Conservation (phyloP, 2,329 filamentous ascomycete species). For the Alternaria arborescens region DNA sequence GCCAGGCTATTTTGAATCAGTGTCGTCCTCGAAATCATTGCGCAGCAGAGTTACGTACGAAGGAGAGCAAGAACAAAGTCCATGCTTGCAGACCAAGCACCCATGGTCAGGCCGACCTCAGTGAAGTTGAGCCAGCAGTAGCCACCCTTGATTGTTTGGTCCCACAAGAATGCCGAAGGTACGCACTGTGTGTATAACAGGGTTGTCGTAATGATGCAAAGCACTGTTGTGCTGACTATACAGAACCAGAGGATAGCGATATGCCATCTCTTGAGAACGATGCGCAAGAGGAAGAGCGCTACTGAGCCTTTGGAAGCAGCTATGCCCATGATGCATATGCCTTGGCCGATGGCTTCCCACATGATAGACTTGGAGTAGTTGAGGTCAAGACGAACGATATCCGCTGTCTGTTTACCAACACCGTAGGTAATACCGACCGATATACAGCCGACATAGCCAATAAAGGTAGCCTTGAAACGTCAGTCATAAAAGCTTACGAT, state of each 20-base stretch:
- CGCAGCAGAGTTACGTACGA: constrained; percentile 16
- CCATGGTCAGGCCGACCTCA: constrained; percentile 39
- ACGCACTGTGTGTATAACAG: constrained; percentile 41
- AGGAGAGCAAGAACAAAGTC: constrained; percentile 49
- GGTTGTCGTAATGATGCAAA: constrained; percentile 38
- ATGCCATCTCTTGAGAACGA: constrained; percentile 42
- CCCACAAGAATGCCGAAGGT: constrained; percentile 39
- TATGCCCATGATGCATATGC: constrained; percentile 44
- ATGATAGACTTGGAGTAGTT: constrained; percentile 43
- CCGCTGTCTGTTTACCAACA: constrained; percentile 38
- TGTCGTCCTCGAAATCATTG: background rate
- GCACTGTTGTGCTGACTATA: constrained; percentile 35
- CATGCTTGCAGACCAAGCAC: constrained; percentile 45
- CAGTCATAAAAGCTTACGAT: background rate
- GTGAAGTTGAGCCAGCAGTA: constrained; percentile 42
- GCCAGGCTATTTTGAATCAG: constrained; percentile 32
- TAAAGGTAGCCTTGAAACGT: constrained; percentile 30
- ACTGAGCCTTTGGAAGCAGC: constrained; percentile 42
- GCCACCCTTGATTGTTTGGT: constrained; percentile 34
- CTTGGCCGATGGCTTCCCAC: constrained; percentile 44
- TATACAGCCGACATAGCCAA: constrained; percentile 36
- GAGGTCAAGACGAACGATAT: constrained; percentile 23
- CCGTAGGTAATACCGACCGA: constrained; percentile 38
- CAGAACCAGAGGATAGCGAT: constrained; percentile 43
- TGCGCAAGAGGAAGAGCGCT: constrained; percentile 43